phyloP scores from a whole-genome alignment of 768 basidiomycete species.

The Cyathus striatus region DNA sequence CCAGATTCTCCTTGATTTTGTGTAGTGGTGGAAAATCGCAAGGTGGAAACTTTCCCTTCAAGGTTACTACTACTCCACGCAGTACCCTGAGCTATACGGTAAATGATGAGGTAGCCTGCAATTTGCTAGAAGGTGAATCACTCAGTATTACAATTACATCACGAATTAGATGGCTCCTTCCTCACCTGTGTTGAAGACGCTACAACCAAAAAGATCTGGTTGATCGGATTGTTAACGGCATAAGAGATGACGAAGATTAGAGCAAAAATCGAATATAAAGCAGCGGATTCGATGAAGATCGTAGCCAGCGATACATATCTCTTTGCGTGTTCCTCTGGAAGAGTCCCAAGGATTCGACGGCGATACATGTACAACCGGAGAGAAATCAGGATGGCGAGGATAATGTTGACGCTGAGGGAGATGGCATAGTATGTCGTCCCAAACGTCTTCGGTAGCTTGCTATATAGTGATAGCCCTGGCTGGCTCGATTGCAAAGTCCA shows the following conservation, averaged over 20 bases:
- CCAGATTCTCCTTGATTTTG: not conserved
- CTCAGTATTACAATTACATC: too few relatives aligned
- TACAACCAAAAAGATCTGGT: constrained; percentile 31
- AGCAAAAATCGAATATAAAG: constrained; percentile 35
- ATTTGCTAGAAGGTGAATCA: constrained; percentile 36
- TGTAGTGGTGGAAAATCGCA: constrained; percentile 5
- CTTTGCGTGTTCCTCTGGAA: constrained; percentile 26
- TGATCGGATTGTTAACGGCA: constrained; percentile 30
- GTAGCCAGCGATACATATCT: constrained; percentile 31
- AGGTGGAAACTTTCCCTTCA: constrained; percentile 10
- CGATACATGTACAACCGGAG: constrained; percentile 28
- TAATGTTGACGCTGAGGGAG: constrained; percentile 34
- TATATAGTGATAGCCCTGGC: constrained; percentile 34
- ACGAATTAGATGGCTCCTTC: too few relatives aligned
- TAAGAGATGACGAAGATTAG: constrained; percentile 36
- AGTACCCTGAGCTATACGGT: constrained; percentile 39
- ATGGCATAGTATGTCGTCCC: constrained; percentile 34
- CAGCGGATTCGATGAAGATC: constrained; percentile 39
- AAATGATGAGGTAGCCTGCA: constrained; percentile 42
- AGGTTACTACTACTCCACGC: constrained; percentile 32
- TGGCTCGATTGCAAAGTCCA: constrained; percentile 39
- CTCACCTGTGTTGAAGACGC: constrained; percentile 28
- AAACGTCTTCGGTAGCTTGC: constrained; percentile 23
- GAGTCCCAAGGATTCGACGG: constrained; percentile 15
- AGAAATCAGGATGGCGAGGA: constrained; percentile 33